A percentile compares a stretch with the other conserved stretches of the same genome.
These are phyloP conservation scores for Trichoderma sp. DNA, from an alignment of 2,329 filamentous ascomycete genomes.

Conservation along the genomic window DNA sequence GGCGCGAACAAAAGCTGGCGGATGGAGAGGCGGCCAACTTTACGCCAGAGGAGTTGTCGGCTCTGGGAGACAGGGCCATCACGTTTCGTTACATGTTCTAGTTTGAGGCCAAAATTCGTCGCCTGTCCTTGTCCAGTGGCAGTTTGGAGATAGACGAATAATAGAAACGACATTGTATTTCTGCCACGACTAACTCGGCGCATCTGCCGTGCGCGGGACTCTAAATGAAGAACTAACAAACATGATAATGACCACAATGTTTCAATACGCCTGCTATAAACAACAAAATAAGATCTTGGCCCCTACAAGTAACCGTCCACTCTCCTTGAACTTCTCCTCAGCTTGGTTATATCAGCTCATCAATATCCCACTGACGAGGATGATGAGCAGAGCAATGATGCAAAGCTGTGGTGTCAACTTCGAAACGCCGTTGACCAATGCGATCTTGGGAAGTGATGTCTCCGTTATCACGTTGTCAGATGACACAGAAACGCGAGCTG, in stretches of 20 bases:
- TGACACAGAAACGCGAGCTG: not conserved
- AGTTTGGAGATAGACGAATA: not conserved
- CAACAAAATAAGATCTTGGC: constrained; percentile 20
- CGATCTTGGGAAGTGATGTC: not conserved
- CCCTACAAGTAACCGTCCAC: not conserved
- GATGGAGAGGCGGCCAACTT: constrained; percentile 40
- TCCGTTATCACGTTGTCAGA: not conserved
- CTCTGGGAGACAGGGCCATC: constrained; percentile 58
- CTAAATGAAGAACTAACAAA: constrained; percentile 23
- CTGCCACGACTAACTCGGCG: constrained; percentile 1
- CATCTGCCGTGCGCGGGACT: constrained; percentile 18
- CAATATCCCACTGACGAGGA: not conserved
- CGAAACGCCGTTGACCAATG: not conserved
- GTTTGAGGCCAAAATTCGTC: not conserved
- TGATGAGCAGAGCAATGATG: not conserved
- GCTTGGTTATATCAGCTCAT: not conserved
- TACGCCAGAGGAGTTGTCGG: constrained; percentile 51
- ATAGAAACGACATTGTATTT: constrained; percentile 4
- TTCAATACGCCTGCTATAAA: constrained; percentile 23
- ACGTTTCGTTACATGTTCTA: constrained; percentile 61
- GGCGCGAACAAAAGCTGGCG: constrained; percentile 46
- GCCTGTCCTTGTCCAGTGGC: not conserved
- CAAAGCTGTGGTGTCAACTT: not conserved
- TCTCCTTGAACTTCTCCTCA: not conserved
- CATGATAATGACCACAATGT: constrained; percentile 22